Conservation (phyloP, 306 rosid species). For the Hippophae rhamnoides region DNA sequence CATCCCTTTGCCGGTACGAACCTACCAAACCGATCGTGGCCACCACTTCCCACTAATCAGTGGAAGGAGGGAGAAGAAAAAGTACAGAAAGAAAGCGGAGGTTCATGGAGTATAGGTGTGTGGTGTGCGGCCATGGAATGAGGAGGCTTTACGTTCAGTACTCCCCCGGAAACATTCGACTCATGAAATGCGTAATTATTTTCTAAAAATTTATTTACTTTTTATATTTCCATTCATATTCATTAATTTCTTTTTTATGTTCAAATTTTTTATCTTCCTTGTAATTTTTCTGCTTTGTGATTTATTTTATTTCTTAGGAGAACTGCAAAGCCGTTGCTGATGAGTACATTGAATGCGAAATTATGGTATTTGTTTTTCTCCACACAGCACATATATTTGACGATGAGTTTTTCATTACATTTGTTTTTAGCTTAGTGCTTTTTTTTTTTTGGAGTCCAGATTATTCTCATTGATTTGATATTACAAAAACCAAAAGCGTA, state of each 20-base stretch:
- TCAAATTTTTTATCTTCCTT: background rate
- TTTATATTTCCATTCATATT: conserved; percentile 2
- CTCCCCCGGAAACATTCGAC: conserved; percentile 82
- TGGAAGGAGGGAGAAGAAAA: background rate
- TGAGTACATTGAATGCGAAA: conserved; percentile 77
- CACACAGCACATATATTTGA: too few species aligned
- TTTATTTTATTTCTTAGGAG: conserved; percentile 31
- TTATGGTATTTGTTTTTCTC: conserved; percentile 38
- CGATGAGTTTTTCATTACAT: background rate
- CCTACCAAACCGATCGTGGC: too few species aligned
- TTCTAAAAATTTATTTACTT: background rate
- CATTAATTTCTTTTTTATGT: background rate
- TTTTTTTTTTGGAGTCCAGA: conserved; percentile 23
- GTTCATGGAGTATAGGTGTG: conserved; percentile 46
- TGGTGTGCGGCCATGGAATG: conserved; percentile 51
- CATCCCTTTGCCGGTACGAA: too few species aligned
- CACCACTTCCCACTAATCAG: too few species aligned
- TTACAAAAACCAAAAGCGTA: conserved; percentile 79
- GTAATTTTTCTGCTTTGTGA: background rate
- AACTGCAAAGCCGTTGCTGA: conserved; percentile 77
- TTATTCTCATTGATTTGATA: conserved; percentile 65
- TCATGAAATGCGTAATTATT: conserved; percentile 73
- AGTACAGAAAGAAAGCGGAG: conserved; percentile 2
- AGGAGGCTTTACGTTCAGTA: conserved; percentile 62
- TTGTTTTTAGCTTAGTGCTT: background rate